Conservation (phyloP, 768 basidiomycete genomes). For the Vishniacozyma victoriae region DNA sequence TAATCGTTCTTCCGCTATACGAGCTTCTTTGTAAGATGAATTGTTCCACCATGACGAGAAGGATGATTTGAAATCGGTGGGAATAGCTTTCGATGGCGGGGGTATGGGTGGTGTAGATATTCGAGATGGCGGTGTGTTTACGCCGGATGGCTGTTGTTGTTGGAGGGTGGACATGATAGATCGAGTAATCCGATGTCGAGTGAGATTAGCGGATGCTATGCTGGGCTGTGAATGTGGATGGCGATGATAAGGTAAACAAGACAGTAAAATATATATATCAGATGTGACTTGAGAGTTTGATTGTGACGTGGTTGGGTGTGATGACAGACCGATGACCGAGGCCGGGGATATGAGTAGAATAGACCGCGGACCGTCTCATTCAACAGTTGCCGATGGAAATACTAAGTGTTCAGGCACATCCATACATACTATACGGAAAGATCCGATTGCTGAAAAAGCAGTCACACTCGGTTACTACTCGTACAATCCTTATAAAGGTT, state of each 20-base stretch:
- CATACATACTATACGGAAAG: no score
- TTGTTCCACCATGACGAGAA: constrained; percentile 41
- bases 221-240: no score
- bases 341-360: no score
- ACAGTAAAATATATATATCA: neutral
- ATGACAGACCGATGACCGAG: no score
- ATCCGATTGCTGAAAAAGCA: no score
- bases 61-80: constrained; percentile 34
- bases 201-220: neutral
- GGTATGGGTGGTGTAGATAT: constrained; percentile 22
- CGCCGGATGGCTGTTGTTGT: neutral
- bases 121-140: constrained; percentile 5
- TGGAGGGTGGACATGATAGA: neutral
- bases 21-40: constrained; percentile 34
- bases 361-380: no score
- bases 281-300: no score
- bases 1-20: constrained; percentile 35
- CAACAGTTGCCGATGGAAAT: no score
- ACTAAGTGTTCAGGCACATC: no score
- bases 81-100: constrained; percentile 27
- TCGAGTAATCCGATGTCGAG: neutral
- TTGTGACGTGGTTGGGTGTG: no score
- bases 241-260: no score
- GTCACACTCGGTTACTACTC: no score
- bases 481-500: neutral